phyloP scores from a whole-genome alignment of 169 alveolate genomes.

The Plasmodium vinckei region DNA sequence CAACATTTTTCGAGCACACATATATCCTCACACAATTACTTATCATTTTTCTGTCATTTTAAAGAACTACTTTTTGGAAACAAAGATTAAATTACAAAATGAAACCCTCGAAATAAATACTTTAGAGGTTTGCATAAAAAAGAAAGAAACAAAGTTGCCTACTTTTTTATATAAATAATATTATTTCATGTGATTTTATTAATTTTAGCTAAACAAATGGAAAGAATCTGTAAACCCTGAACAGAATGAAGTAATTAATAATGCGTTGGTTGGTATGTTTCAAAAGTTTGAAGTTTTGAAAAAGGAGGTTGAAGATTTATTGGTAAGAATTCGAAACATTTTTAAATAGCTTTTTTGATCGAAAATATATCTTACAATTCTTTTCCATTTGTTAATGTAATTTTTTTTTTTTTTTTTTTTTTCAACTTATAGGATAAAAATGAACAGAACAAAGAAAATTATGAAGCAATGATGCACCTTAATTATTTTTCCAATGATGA shows the following conservation, averaged over 20 bases:
- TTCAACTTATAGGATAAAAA: constrained; percentile 21
- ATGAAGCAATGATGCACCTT: constrained; percentile 64
- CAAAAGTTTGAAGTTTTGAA: constrained; percentile 32
- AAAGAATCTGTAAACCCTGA: constrained; percentile 24
- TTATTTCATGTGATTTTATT: neutral
- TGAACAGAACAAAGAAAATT: constrained; percentile 40
- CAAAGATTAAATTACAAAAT: constrained; percentile 38
- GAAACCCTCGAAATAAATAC: constrained; percentile 53
- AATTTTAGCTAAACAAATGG: constrained; percentile 41
- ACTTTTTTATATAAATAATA: neutral
- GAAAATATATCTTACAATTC: neutral
- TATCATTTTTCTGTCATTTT: neutral
- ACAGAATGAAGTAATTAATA: constrained; percentile 53
- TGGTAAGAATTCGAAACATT: constrained; percentile 2
- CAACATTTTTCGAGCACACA: neutral
- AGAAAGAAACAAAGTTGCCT: neutral
- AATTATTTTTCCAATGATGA: constrained; percentile 63
- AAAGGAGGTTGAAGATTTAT: constrained; percentile 46
- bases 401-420: neutral
- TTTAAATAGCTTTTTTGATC: neutral
- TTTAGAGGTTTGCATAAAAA: constrained; percentile 17
- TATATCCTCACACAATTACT: neutral
- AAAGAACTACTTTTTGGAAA: constrained; percentile 66
- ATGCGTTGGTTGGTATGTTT: constrained; percentile 21
- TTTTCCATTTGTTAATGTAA: too few relatives aligned